A percentile compares a stretch with the other conserved stretches of the same genome.
These are phyloP conservation scores for Penicillium silybi DNA, from an alignment of 495 filamentous ascomycete genomes.

Conservation along the genomic window DNA sequence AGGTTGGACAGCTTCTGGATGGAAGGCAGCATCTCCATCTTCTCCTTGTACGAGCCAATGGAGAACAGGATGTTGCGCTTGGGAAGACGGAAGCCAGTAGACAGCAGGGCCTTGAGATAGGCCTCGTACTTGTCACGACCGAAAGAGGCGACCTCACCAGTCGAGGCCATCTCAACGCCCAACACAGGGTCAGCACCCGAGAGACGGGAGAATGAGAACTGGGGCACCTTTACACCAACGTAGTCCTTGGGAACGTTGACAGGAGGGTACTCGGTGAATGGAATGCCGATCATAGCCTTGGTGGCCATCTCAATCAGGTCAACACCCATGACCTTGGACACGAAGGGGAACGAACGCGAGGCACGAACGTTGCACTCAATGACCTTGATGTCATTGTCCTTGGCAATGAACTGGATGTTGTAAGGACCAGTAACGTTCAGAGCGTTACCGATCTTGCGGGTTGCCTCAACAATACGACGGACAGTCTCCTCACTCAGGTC, in stretches of 20 bases:
- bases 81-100: conserved; percentile 94
- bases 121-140: conserved; percentile 95
- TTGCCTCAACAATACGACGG: conserved; percentile 87
- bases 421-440: conserved; percentile 95
- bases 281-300: conserved; percentile 88
- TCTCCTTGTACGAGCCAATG: conserved; percentile 96
- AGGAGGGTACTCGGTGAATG: conserved; percentile 76
- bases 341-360: conserved; percentile 95
- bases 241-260: conserved; percentile 71
- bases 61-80: conserved; percentile 93
- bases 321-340: conserved; percentile 97
- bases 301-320: conserved; percentile 99
- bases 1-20: conserved; percentile 81
- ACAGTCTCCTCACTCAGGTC: conserved; percentile 89
- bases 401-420: conserved; percentile 99
- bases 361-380: conserved; percentile 98
- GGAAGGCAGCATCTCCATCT: conserved; percentile 93
- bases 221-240: conserved; percentile 95
- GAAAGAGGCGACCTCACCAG: conserved; percentile 96
- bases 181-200: conserved; percentile 95
- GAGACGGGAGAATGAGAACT: conserved; percentile 96
- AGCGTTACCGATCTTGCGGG: conserved; percentile 88
- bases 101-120: conserved; percentile 91
- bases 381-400: conserved; percentile 98
- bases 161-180: conserved; percentile 98